Evolutionary conservation across 768 basidiomycete species (phyloP).

Genomic region (Coprinellus micaceus): DNA sequence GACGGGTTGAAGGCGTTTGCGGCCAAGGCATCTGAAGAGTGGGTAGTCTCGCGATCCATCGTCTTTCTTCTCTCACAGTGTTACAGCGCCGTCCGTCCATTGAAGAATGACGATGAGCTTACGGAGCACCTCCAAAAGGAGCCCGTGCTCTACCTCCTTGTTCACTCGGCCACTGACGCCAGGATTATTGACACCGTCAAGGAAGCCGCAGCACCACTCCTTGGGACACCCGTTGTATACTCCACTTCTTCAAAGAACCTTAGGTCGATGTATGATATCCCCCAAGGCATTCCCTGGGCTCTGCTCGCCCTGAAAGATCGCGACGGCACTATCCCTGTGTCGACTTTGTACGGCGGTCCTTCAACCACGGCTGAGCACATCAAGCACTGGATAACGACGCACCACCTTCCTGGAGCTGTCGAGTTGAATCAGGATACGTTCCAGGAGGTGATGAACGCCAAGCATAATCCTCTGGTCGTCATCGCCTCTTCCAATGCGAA

Average conservation of each 20-base stretch:
- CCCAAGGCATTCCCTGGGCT: constrained; percentile 45
- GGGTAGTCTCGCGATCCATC: constrained; percentile 26
- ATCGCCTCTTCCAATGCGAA: constrained; percentile 51
- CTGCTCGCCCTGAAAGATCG: constrained; percentile 68
- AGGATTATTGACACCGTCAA: constrained; percentile 33
- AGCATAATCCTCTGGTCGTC: constrained; percentile 72
- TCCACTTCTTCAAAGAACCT: constrained; percentile 37
- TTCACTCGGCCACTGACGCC: constrained; percentile 41
- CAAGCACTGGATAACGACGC: constrained; percentile 54
- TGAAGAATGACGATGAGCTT: constrained; percentile 39
- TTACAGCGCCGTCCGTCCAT: constrained; percentile 25
- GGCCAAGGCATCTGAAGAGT: constrained; percentile 72
- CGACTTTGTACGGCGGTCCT: constrained; percentile 36
- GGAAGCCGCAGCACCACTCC: constrained; percentile 38
- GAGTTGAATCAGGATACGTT: constrained; percentile 80
- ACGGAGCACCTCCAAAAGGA: constrained; percentile 30
- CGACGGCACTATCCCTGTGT: constrained; percentile 42
- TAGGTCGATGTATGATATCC: constrained; percentile 34
- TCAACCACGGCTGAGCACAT: constrained; percentile 31
- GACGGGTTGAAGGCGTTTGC: constrained; percentile 71
- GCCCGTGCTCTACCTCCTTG: constrained; percentile 52
- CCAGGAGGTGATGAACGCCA: constrained; percentile 81
- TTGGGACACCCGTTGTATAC: constrained; percentile 45
- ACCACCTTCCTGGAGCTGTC: constrained; percentile 69
- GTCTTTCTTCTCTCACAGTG: background rate